Evolutionary conservation across 108 stramenopile species (phyloP).

Genomic region (Pseudonitzschia multiseries): DNA sequence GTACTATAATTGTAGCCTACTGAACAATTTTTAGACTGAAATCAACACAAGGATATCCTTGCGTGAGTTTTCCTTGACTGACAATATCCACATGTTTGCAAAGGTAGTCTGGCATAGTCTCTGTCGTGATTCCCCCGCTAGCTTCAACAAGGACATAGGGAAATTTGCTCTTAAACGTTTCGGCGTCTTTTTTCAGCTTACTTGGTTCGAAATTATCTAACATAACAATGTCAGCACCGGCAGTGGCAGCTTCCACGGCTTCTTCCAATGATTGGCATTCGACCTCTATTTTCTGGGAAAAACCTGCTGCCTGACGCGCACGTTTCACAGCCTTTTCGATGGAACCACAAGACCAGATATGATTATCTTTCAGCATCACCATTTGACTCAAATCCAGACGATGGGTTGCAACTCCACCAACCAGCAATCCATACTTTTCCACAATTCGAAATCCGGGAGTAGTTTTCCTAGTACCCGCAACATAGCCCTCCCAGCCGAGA

Average conservation of each 20-base stretch:
- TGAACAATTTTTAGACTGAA: slow-evolving; percentile 90
- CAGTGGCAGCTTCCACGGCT: slow-evolving; percentile 88
- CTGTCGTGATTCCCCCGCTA: slow-evolving; percentile 95
- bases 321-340: slow-evolving; percentile 88
- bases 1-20: slow-evolving; percentile 11
- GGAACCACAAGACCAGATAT: slow-evolving; percentile 89
- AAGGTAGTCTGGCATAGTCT: slow-evolving; percentile 87
- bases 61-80: slow-evolving; percentile 96
- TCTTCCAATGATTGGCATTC: slow-evolving; percentile 90
- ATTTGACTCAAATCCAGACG: slow-evolving; percentile 96
- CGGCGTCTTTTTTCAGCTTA: slow-evolving; percentile 75
- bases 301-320: slow-evolving; percentile 89
- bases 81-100: slow-evolving; percentile 93
- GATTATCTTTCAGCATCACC: slow-evolving; percentile 99
- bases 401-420: slow-evolving; percentile 96
- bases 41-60: slow-evolving; percentile 96
- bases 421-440: slow-evolving; percentile 98
- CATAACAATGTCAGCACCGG: slow-evolving; percentile 96
- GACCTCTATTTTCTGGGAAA: slow-evolving; percentile 98
- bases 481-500: slow-evolving; percentile 86
- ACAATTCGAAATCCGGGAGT: slow-evolving; percentile 98
- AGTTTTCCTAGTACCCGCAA: slow-evolving; percentile 98
- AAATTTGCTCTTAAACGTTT: slow-evolving; percentile 76
- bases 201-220: slow-evolving; percentile 96
- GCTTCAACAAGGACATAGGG: slow-evolving; percentile 95